Evolutionary conservation across 2,329 filamentous ascomycete genomes (phyloP).

Genomic region (Paecilomyces niveus): DNA sequence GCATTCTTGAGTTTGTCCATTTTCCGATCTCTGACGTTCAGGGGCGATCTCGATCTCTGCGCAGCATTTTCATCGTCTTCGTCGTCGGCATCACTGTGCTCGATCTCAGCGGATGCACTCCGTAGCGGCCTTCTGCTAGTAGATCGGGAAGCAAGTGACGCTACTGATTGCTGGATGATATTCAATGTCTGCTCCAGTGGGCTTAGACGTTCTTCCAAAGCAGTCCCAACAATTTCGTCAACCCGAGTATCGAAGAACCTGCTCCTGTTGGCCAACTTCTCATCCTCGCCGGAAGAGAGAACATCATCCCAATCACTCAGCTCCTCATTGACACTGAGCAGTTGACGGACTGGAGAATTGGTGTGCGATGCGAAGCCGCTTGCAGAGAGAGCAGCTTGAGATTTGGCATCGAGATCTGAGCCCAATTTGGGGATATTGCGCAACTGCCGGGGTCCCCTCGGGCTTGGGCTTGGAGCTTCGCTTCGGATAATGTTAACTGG

Average conservation of each 20-base stretch:
- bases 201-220: conserved; percentile 68
- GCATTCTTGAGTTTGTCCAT: conserved; percentile 70
- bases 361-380: conserved; percentile 52
- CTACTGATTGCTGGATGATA: conserved; percentile 65
- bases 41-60: conserved; percentile 68
- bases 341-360: conserved; percentile 52
- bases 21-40: conserved; percentile 59
- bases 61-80: conserved; percentile 53
- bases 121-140: conserved; percentile 55
- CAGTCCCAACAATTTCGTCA: conserved; percentile 72
- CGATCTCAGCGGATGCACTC: conserved; percentile 61
- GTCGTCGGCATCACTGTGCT: conserved; percentile 86
- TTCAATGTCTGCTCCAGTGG: conserved; percentile 76
- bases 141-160: conserved; percentile 49
- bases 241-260: conserved; percentile 89
- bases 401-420: conserved; percentile 33
- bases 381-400: conserved; percentile 50
- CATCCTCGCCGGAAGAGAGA: conserved; percentile 73
- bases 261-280: conserved; percentile 72
- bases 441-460: conserved; percentile 46
- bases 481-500: conserved; percentile 53
- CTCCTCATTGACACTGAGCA: conserved; percentile 56
- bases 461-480: conserved; percentile 67
- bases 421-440: conserved; percentile 37
- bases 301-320: conserved; percentile 90